A percentile compares a stretch with the other conserved stretches of the same genome.
Evolutionary conservation across 2,329 filamentous ascomycete species (phyloP).

Genomic region (Aspergillus udagawae): DNA sequence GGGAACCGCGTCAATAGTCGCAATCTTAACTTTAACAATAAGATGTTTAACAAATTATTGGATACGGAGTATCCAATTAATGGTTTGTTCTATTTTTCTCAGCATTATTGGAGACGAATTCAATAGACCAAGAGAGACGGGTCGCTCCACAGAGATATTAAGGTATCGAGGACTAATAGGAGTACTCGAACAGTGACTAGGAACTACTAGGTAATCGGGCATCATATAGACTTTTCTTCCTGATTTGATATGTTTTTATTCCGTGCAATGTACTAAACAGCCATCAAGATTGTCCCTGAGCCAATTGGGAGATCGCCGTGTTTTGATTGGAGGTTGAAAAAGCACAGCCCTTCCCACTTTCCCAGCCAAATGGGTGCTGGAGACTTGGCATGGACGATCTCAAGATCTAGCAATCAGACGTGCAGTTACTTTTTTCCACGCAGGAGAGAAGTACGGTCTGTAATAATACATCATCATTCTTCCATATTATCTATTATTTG

Average conservation of each 20-base stretch:
- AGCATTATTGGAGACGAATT: background rate
- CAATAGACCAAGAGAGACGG: no score
- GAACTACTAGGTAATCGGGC: background rate
- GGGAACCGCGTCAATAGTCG: background rate
- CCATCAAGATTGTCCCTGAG: background rate
- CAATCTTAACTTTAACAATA: background rate
- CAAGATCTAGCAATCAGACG: background rate
- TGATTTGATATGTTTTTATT: background rate
- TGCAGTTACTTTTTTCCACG: background rate
- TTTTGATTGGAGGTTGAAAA: conserved; percentile 5
- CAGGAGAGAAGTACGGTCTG: background rate
- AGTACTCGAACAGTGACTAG: background rate
- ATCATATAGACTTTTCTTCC: background rate
- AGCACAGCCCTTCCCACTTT: conserved; percentile 1
- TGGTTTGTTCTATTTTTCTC: background rate
- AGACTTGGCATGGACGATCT: background rate
- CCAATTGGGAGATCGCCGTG: background rate
- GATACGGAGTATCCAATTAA: background rate
- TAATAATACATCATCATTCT: background rate
- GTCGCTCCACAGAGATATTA: no score
- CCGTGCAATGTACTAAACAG: background rate
- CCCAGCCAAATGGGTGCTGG: conserved; percentile 1
- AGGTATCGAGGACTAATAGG: background rate
- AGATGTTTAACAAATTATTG: background rate
- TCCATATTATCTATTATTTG: background rate